Conservation (phyloP, 225 moss, liverwort and hornwort genomes). For the Bryum argenteum region DNA sequence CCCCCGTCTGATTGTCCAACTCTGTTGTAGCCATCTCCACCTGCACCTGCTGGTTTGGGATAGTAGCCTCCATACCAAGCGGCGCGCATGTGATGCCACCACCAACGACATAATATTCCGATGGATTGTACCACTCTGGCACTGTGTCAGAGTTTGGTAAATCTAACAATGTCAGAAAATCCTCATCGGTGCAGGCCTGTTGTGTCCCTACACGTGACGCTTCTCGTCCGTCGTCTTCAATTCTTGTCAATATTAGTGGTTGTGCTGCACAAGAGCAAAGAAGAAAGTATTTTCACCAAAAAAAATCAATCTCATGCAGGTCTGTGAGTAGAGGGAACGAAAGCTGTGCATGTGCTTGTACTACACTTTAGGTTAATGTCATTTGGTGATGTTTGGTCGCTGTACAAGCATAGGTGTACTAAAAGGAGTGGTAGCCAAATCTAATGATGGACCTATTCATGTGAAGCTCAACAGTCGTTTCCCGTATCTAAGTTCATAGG, state of each 20-base stretch:
- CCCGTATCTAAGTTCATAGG: neutral
- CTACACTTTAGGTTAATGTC: too few species aligned
- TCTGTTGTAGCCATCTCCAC: conserved; percentile 23
- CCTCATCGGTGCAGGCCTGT: conserved; percentile 57
- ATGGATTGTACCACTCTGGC: conserved; percentile 56
- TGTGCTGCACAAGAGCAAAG: conserved; percentile 38
- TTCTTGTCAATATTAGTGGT: conserved; percentile 41
- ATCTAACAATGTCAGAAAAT: conserved; percentile 62
- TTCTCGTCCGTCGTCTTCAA: conserved; percentile 39
- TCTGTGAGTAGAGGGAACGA: neutral
- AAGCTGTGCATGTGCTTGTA: neutral
- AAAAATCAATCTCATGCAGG: neutral
- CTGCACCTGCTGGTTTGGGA: conserved; percentile 24
- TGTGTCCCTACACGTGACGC: conserved; percentile 42
- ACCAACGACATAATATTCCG: conserved; percentile 48
- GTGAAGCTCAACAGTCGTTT: conserved; percentile 12
- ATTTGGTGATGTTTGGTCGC: neutral
- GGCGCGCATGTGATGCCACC: conserved; percentile 42
- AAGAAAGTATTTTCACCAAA: conserved; percentile 6
- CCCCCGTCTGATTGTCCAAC: conserved; percentile 45
- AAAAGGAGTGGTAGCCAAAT: conserved; percentile 21
- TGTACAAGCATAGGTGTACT: conserved; percentile 21
- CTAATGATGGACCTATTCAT: conserved; percentile 19
- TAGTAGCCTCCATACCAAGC: conserved; percentile 37
- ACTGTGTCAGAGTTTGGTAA: conserved; percentile 54